A percentile compares a stretch with the other conserved stretches of the same genome.
phyloP scores from a whole-genome alignment of 805 yeast species.

The Huiozyma sinensis region DNA sequence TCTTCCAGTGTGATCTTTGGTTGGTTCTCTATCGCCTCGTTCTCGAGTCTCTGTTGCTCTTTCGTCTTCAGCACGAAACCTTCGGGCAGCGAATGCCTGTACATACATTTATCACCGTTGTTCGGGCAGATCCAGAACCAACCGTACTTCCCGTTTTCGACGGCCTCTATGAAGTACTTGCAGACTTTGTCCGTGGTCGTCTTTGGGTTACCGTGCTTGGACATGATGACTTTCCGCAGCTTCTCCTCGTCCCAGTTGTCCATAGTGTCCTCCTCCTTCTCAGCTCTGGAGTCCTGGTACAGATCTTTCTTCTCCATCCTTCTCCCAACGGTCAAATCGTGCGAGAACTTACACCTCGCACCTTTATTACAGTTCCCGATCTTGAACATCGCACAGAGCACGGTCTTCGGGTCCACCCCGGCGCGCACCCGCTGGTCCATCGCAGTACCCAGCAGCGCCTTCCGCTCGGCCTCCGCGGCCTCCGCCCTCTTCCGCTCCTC shows the following conservation, averaged over 20 bases:
- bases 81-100: constrained; percentile 90
- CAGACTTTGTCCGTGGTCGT: constrained; percentile 94
- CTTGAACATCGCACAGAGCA: constrained; percentile 82
- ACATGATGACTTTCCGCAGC: constrained; percentile 69
- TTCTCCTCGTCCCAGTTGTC: constrained; percentile 96
- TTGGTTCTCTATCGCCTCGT: constrained; percentile 68
- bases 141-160: constrained; percentile 93
- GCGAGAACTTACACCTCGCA: constrained; percentile 79
- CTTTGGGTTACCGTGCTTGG: constrained; percentile 90
- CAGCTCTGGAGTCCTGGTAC: constrained; percentile 73
- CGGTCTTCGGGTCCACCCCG: constrained; percentile 95
- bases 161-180: constrained; percentile 90
- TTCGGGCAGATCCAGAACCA: constrained; percentile 99
- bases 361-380: constrained; percentile 79
- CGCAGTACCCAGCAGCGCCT: constrained; percentile 56
- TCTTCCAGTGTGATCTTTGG: constrained; percentile 93
- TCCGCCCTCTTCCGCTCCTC: constrained; percentile 88
- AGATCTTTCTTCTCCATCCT: constrained; percentile 84
- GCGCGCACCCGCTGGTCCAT: constrained; percentile 84
- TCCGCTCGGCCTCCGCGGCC: constrained; percentile 78
- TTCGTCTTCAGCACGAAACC: constrained; percentile 95
- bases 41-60: constrained; percentile 86
- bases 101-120: constrained; percentile 86
- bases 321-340: constrained; percentile 76
- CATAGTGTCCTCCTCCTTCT: constrained; percentile 77